Evolutionary conservation across 306 rosid genomes (phyloP), one percentile per base, ranked within the genome.

Genomic region (Macrotyloma uniflorum): DNA sequence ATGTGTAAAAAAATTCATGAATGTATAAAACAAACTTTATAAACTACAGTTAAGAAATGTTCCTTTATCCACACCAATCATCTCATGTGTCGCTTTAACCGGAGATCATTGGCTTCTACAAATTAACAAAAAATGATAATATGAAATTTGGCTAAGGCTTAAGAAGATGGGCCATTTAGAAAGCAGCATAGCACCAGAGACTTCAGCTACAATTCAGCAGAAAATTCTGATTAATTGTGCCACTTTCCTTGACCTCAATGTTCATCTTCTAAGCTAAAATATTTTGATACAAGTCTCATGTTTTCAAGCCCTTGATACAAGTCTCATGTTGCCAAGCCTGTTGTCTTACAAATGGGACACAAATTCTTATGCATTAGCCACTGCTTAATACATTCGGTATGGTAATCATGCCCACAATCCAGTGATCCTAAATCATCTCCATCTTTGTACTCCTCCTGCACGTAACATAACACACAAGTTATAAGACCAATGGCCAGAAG

Each of bases 271-370:
- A 36, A 62, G 57, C 55, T 3, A 53, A 77, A 62, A 65, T 65
- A 40, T 66, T 55, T 74, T 67, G 84, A 49, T 77, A 53, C 67
- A 24, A 38, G 55, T 68, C 84, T 95, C 88, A 87, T 57, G 87
- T 80, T 75, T 85, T 83, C 87, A 96, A 70, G 57, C 94, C 99
- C 43, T 74, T 67, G 83, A 49, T 77, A 53, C 67, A 24, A 45
- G 51, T 68, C 83, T 95, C 89, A 87, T 51, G 87, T 80, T 73
- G 86, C 83, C 87, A 96, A 70, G 57, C 94, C 99, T 1, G 96
- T 87, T 59, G 93, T 90, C 91, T 96, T 96, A 77, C 99, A 96
- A 81, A 96, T 87, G 64, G 99, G 99, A 49, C 99, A 96, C 76
- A 93, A 57, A 83, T 96, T 96, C 96, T 93, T 96, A 45, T 85